Conservation (phyloP, 1,284 basidiomycete species). For the Leccinum ponderosum region DNA sequence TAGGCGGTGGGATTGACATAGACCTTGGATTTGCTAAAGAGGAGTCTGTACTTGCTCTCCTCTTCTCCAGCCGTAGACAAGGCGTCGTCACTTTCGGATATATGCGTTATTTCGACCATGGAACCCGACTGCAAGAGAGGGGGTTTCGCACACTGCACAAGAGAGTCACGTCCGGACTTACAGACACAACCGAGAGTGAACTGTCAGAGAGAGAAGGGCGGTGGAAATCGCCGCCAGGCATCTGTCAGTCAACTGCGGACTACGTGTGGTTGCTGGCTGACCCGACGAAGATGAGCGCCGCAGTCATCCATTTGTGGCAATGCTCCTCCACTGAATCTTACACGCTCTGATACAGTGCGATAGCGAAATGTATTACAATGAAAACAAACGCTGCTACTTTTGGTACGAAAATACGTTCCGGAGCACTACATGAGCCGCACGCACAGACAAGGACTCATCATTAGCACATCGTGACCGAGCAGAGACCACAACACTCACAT, state of each 20-base stretch:
- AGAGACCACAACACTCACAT: conserved; percentile 61
- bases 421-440: conserved; percentile 49
- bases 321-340: background rate
- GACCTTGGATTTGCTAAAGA: conserved; percentile 91
- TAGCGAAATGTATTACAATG: conserved; percentile 17
- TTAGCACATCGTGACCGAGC: conserved; percentile 2
- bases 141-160: conserved; percentile 2
- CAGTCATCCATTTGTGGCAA: conserved; percentile 27
- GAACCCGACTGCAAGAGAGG: conserved; percentile 50
- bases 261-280: background rate
- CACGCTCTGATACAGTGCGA: conserved; percentile 7
- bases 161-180: conserved; percentile 23
- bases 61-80: conserved; percentile 37
- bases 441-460: conserved; percentile 5
- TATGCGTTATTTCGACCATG: conserved; percentile 78
- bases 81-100: conserved; percentile 22
- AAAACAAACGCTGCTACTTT: conserved; percentile 49
- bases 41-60: conserved; percentile 67
- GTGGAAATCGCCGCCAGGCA: conserved; percentile 31
- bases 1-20: conserved; percentile 94
- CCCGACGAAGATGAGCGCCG: conserved; percentile 8
- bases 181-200: conserved; percentile 44
- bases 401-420: conserved; percentile 77
- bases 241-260: conserved; percentile 14
- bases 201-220: conserved; percentile 37